A percentile compares a stretch with the other conserved stretches of the same genome.
Evolutionary conservation across 352 stramenopile genomes (phyloP).

Genomic region (Pythium dissotocum): DNA sequence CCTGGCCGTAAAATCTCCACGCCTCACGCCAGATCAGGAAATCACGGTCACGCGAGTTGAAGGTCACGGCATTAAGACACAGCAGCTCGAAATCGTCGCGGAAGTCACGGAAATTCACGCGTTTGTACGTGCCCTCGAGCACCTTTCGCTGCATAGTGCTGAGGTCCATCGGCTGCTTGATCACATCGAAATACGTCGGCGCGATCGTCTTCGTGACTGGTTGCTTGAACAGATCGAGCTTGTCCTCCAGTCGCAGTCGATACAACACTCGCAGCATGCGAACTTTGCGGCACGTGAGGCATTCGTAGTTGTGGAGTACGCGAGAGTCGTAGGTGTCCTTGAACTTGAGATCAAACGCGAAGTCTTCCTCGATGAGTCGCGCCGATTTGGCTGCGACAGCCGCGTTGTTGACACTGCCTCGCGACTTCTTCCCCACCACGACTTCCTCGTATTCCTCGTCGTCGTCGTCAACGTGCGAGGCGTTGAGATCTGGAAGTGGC

Average conservation of each 20-base stretch:
- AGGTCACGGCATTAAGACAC: slow-evolving; percentile 95
- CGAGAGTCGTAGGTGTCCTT: slow-evolving; percentile 64
- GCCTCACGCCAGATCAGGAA: slow-evolving; percentile 93
- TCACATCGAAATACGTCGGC: slow-evolving; percentile 92
- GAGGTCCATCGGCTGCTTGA: slow-evolving; percentile 93
- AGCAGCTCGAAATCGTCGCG: slow-evolving; percentile 95
- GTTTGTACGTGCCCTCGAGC: slow-evolving; percentile 67
- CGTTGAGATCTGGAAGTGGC: slow-evolving; percentile 31
- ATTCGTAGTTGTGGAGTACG: slow-evolving; percentile 81
- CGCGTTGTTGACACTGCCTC: slow-evolving; percentile 6
- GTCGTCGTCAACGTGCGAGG: slow-evolving; percentile 14
- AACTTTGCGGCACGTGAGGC: slow-evolving; percentile 74
- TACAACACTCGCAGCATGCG: slow-evolving; percentile 72
- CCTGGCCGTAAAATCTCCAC: slow-evolving; percentile 90
- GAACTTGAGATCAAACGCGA: slow-evolving; percentile 62
- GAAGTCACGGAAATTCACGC: slow-evolving; percentile 75
- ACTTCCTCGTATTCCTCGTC: slow-evolving; percentile 16
- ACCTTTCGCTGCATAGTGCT: slow-evolving; percentile 86
- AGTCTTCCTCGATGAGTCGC: slow-evolving; percentile 65
- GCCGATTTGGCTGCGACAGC: slow-evolving; percentile 35
- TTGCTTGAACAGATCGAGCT: slow-evolving; percentile 91
- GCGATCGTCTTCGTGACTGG: slow-evolving; percentile 93
- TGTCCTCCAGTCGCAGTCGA: slow-evolving; percentile 70
- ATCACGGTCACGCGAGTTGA: slow-evolving; percentile 91
- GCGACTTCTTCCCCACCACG: background rate